Percentiles rank a stretch among this genome's conserved stretches.
Evolutionary conservation across 164 flowering plant genomes (phyloP).

Genomic region (Liriodendron chinense): DNA sequence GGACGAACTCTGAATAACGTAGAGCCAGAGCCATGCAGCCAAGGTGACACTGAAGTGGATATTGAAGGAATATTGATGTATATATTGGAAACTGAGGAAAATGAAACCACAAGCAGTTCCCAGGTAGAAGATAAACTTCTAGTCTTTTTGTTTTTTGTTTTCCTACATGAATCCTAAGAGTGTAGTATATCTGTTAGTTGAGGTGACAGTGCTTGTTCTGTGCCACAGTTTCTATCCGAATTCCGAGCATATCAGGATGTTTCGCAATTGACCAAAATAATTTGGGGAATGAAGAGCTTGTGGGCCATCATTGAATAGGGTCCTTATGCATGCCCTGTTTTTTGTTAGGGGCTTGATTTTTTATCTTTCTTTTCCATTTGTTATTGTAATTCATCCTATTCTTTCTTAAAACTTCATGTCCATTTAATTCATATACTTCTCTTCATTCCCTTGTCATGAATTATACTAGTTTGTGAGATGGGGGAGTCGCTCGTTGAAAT

Average conservation of each 20-base stretch:
- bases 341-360: not conserved
- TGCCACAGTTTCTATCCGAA: too few species aligned
- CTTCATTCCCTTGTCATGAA: not conserved
- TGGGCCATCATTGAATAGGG: too few species aligned
- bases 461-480: too few species aligned
- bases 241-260: too few species aligned
- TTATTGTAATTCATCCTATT: not conserved
- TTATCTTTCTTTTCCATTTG: not conserved
- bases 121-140: slow-evolving; percentile 21
- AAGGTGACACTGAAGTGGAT: not conserved
- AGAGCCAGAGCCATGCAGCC: not conserved
- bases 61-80: not conserved
- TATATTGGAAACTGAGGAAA: slow-evolving; percentile 1
- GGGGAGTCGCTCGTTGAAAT: not conserved
- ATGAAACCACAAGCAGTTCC: slow-evolving; percentile 8
- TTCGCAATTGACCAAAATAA: too few species aligned
- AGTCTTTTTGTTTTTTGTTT: not conserved
- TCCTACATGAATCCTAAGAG: too few species aligned
- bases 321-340: too few species aligned
- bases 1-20: slow-evolving; percentile 11
- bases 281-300: too few species aligned
- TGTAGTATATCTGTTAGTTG: not conserved
- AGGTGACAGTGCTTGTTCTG: not conserved
- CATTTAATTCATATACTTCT: not conserved
- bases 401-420: not conserved